Evolutionary conservation across 2,329 filamentous ascomycete species (phyloP).

Genomic region (Teratosphaeria nubilosa): DNA sequence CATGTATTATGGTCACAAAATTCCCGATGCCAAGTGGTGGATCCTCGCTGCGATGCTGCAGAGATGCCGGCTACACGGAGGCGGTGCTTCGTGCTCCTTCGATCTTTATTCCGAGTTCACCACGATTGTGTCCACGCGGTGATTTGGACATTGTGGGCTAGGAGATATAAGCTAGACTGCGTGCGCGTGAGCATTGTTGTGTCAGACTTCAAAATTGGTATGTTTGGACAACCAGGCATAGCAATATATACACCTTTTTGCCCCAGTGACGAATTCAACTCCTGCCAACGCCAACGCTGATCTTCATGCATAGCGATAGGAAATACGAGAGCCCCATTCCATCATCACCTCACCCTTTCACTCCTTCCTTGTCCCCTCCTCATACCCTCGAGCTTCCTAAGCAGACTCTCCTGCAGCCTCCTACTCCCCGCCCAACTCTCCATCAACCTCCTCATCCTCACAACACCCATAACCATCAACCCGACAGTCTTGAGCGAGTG

Average conservation of each 20-base stretch:
- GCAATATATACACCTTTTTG: background rate
- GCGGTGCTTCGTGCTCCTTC: too few relatives aligned
- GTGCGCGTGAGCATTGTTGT: too few relatives aligned
- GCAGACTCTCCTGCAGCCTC: slow-evolving; percentile 38
- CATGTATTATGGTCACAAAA: too few relatives aligned
- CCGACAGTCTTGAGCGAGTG: slow-evolving; percentile 40
- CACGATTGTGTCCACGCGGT: too few relatives aligned
- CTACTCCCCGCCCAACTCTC: slow-evolving; percentile 41
- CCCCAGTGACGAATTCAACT: background rate
- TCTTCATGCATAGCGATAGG: slow-evolving; percentile 1
- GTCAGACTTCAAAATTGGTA: too few relatives aligned
- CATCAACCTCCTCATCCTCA: slow-evolving; percentile 42
- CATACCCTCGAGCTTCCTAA: slow-evolving; percentile 39
- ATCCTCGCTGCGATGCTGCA: too few relatives aligned
- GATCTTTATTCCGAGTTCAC: too few relatives aligned
- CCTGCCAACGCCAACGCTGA: background rate
- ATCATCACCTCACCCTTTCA: slow-evolving; percentile 2
- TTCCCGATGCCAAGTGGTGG: background rate
- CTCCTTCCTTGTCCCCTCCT: slow-evolving; percentile 10
- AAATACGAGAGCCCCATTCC: background rate
- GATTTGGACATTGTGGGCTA: too few relatives aligned
- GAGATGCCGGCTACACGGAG: too few relatives aligned
- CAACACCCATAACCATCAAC: slow-evolving; percentile 38
- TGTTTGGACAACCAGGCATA: background rate
- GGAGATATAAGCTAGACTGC: too few relatives aligned